Conservation (phyloP, 306 rosid genomes). For the Pyrus pyrifolia region DNA sequence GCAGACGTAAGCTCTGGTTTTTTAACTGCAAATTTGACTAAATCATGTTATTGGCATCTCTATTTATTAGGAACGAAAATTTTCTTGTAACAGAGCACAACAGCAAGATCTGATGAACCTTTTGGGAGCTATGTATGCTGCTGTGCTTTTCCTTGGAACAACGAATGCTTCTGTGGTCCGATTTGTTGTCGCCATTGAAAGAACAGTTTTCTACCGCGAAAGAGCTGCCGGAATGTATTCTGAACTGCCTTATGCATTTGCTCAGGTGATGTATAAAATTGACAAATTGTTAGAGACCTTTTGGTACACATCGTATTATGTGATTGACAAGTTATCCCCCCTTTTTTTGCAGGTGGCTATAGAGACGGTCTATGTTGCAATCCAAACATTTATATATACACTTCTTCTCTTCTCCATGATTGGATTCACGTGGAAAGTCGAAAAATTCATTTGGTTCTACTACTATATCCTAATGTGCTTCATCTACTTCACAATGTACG, state of each 20-base stretch:
- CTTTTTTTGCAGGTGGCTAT: slow-evolving; percentile 30
- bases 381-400: slow-evolving; percentile 26
- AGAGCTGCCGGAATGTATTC: slow-evolving; percentile 49
- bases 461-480: slow-evolving; percentile 33
- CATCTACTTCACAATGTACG: slow-evolving; percentile 40
- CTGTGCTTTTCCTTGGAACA: slow-evolving; percentile 39
- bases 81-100: slow-evolving; percentile 17
- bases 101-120: slow-evolving; percentile 37
- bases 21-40: background rate
- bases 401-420: slow-evolving; percentile 38
- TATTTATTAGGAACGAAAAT: background rate
- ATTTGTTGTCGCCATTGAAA: slow-evolving; percentile 29
- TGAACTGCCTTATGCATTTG: slow-evolving; percentile 34
- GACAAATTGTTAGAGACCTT: background rate
- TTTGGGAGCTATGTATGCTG: slow-evolving; percentile 40
- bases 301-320: background rate
- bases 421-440: slow-evolving; percentile 30
- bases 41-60: background rate
- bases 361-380: slow-evolving; percentile 29
- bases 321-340: background rate
- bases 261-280: slow-evolving; percentile 25
- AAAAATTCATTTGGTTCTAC: slow-evolving; percentile 28
- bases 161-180: slow-evolving; percentile 30
- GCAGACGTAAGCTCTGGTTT: slow-evolving; percentile 19
- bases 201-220: slow-evolving; percentile 44